Evolutionary conservation across 1,284 basidiomycete genomes (phyloP).

Genomic region (Apiotrichum laibachii): DNA sequence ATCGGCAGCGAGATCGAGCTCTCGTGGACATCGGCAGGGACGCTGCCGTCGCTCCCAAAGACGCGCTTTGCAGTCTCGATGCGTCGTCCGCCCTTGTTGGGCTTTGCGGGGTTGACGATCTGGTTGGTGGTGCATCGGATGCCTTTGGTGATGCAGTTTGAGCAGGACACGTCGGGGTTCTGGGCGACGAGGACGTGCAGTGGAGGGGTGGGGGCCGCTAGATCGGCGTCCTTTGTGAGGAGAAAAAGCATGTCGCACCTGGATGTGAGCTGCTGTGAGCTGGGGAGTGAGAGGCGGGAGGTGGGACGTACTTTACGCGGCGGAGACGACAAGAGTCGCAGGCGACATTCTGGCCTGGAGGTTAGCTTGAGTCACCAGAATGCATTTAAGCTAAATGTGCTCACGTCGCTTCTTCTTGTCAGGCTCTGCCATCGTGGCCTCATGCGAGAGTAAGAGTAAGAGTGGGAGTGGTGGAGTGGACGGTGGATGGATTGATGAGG

Average conservation of each 20-base stretch:
- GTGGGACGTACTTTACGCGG: constrained; percentile 37
- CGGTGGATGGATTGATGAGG: too few species aligned
- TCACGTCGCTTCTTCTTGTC: constrained; percentile 35
- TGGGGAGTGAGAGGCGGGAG: neutral
- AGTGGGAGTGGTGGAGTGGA: too few species aligned
- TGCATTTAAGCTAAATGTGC: neutral
- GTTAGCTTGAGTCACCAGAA: too few species aligned
- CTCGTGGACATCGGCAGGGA: too few species aligned
- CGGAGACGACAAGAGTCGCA: constrained; percentile 42
- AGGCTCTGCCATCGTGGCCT: constrained; percentile 2
- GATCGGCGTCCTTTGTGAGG: constrained; percentile 16
- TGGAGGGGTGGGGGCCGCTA: constrained; percentile 7
- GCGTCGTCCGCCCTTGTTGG: constrained; percentile 45
- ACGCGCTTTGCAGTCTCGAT: constrained; percentile 39
- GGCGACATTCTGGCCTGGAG: constrained; percentile 40
- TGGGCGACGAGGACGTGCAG: constrained; percentile 27
- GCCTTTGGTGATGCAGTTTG: constrained; percentile 40
- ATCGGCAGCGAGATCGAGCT: too few species aligned
- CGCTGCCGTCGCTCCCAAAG: constrained; percentile 26
- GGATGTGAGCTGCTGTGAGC: neutral
- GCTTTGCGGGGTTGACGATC: constrained; percentile 39
- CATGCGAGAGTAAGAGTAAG: too few species aligned
- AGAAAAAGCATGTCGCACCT: constrained; percentile 34
- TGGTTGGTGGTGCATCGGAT: constrained; percentile 39
- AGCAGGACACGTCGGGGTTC: constrained; percentile 35